Evolutionary conservation across 306 rosid genomes (phyloP), one percentile per base, ranked within the genome.

Genomic region (Acmispon strigosus): DNA sequence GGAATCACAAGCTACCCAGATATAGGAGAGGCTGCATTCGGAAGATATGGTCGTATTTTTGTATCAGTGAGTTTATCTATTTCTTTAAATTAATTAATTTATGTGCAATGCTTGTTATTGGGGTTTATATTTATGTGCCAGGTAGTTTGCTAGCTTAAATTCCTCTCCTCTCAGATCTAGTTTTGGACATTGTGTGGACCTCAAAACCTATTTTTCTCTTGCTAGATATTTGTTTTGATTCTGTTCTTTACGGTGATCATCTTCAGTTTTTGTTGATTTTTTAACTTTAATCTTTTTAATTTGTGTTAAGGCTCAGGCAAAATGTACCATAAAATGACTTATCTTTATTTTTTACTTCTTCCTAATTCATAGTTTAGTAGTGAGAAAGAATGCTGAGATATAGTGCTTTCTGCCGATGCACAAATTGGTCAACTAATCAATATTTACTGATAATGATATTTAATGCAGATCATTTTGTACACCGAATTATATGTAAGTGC

Each of bases 11-110:
- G 81, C 77, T 92, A 86, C 66, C 96, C 92, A 10, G 98, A 92
- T 76, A 62, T 92, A 63, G 96, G 97, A 69, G 93, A 89, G 81
- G 96, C 96, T 73, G 97, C 97, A 16, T 91, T 84, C 42, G 97
- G 96, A 66, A 85, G 51, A 87, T 82, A 66, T 71, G 96, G 96
- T 41, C 96, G 89, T 55, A 73, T 92, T 63, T 8, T 75, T 54
- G 71, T 84, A 37, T 87, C 96, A 7, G 97, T 92, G 86, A 87
- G 94, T 84, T 76, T 47, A 16, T 39, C 63, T 58, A 15, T 58
- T 56, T 80, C 27, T 18, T 52, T 80, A 55, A 60, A 4, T n/a
- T 57, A 66, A 36, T 59, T 52, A 62, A 52, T 64, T 22, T 15
- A 50, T 64, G 14, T 13, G 51, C 15, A 13, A 55, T 41, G 14